These are phyloP conservation scores for Secale cereale DNA, from an alignment of 176 grass and related monocot species.

Conservation along the genomic window DNA sequence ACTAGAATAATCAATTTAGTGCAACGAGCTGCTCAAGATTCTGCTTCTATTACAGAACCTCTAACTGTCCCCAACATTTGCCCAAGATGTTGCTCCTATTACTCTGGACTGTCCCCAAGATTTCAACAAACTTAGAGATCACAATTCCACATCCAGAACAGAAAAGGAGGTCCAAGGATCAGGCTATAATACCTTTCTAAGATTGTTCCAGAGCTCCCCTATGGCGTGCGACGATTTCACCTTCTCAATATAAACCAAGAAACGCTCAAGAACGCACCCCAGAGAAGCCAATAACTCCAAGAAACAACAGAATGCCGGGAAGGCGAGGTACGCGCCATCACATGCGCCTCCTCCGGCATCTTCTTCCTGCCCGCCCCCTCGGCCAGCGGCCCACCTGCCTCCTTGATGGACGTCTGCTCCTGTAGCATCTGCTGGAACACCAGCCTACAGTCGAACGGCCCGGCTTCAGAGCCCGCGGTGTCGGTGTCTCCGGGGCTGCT, in stretches of 20 bases:
- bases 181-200: neutral
- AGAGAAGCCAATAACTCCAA: neutral
- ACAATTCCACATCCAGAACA: neutral
- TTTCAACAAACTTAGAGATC: too few relatives aligned
- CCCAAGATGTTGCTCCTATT: neutral
- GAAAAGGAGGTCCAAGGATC: neutral
- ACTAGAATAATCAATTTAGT: neutral
- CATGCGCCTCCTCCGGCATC: neutral
- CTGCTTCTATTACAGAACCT: too few relatives aligned
- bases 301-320: neutral
- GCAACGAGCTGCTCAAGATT: too few relatives aligned
- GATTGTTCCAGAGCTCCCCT: neutral
- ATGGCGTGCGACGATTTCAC: neutral
- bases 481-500: neutral
- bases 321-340: neutral
- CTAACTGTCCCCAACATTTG: neutral
- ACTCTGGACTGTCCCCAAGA: neutral
- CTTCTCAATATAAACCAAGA: neutral
- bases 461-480: neutral
- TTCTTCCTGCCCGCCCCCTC: neutral
- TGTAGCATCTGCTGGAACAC: neutral
- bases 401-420: neutral
- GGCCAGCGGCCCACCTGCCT: neutral
- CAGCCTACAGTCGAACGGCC: neutral
- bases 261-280: neutral